phyloP scores from a whole-genome alignment of 768 basidiomycete genomes.

The Lactifluus hygrophoroides region DNA sequence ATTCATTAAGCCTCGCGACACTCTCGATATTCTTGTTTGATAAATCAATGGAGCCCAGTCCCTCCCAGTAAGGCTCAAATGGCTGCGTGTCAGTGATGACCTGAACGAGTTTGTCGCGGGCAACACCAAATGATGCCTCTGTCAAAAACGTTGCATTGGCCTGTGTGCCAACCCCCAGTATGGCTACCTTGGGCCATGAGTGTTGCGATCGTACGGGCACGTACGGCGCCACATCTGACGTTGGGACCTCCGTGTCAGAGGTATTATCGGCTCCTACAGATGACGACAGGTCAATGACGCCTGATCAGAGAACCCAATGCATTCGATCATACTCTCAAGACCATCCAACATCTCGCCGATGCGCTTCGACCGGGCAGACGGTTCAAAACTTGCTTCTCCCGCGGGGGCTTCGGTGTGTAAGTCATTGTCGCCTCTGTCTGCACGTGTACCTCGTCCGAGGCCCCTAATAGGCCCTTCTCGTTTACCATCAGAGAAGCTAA shows the following conservation, averaged over 20 bases:
- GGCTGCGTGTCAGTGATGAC: constrained; percentile 93
- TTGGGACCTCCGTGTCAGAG: constrained; percentile 22
- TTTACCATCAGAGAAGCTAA: constrained; percentile 96
- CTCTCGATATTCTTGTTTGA: constrained; percentile 67
- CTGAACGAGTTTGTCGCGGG: constrained; percentile 86
- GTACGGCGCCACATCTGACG: not conserved
- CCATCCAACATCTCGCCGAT: constrained; percentile 75
- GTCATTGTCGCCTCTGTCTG: constrained; percentile 29
- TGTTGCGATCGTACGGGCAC: constrained; percentile 23
- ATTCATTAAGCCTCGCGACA: constrained; percentile 80
- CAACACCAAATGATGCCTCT: constrained; percentile 91
- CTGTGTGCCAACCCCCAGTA: constrained; percentile 7
- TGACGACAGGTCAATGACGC: not conserved
- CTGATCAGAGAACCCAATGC: constrained; percentile 1
- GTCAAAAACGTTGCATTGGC: constrained; percentile 71
- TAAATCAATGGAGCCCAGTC: constrained; percentile 64
- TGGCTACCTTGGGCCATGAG: constrained; percentile 19
- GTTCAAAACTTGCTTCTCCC: constrained; percentile 29
- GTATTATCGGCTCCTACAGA: constrained; percentile 23
- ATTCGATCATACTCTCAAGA: constrained; percentile 45
- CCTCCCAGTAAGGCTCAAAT: constrained; percentile 93
- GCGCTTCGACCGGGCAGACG: constrained; percentile 67
- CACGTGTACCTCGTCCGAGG: constrained; percentile 34
- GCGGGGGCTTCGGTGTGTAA: constrained; percentile 17
- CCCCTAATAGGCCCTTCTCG: constrained; percentile 82